Evolutionary conservation across 2,329 filamentous ascomycete genomes (phyloP).

Genomic region (Calonectria honghensis): DNA sequence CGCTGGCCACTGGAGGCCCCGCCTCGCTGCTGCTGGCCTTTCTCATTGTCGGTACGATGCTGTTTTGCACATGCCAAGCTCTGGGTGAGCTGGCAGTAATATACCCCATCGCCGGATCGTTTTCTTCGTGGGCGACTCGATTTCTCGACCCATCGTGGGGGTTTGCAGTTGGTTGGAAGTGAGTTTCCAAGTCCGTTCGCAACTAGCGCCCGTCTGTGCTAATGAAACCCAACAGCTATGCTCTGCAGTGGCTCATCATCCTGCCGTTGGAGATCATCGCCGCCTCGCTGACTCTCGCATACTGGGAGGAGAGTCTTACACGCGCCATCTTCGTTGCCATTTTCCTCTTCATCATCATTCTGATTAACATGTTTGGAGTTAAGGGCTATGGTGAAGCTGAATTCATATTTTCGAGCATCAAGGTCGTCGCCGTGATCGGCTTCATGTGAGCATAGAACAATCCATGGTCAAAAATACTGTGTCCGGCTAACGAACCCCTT

Average conservation of each 20-base stretch:
- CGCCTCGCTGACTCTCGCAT: constrained; percentile 88
- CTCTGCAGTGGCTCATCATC: constrained; percentile 89
- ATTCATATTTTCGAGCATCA: constrained; percentile 90
- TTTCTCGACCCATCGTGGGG: constrained; percentile 97
- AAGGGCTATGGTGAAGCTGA: constrained; percentile 93
- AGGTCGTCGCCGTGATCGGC: constrained; percentile 88
- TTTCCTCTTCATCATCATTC: constrained; percentile 84
- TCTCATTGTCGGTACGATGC: constrained; percentile 86
- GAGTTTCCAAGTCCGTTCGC: constrained; percentile 58
- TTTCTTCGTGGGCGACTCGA: constrained; percentile 92
- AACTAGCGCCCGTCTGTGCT: constrained; percentile 17
- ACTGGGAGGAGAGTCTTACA: constrained; percentile 81
- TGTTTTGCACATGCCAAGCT: constrained; percentile 94
- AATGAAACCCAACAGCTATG: constrained; percentile 74
- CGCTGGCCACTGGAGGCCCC: constrained; percentile 83
- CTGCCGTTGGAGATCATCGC: constrained; percentile 91
- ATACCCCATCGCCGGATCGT: constrained; percentile 93
- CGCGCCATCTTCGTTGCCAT: constrained; percentile 88
- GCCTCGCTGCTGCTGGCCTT: constrained; percentile 88
- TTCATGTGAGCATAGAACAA: constrained; percentile 82
- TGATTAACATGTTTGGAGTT: constrained; percentile 92
- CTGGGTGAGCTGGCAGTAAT: constrained; percentile 93
- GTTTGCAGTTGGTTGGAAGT: constrained; percentile 97
- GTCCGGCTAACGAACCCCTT: constrained; percentile 40
- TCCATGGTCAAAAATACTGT: constrained; percentile 2